These are phyloP conservation scores for Colletotrichum neosansevieriae DNA, from an alignment of 2,329 filamentous ascomycete species.

Conservation along the genomic window DNA sequence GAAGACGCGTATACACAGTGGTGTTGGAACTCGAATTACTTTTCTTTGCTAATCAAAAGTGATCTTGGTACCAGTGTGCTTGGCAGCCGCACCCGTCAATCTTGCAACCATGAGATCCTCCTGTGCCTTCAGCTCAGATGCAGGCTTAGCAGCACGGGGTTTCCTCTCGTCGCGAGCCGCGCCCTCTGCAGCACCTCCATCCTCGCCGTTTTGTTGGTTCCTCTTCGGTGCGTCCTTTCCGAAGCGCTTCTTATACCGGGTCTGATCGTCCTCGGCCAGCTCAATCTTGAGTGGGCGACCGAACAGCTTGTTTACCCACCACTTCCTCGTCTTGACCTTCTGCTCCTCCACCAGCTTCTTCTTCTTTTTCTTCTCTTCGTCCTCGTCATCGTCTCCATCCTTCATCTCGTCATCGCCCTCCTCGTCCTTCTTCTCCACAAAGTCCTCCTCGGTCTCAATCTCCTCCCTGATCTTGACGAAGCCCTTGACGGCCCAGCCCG, in stretches of 20 bases:
- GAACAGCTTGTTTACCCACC: slow-evolving; percentile 88
- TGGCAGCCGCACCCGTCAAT: slow-evolving; percentile 83
- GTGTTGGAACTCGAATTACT: neutral
- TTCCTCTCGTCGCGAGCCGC: slow-evolving; percentile 45
- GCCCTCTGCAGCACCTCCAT: slow-evolving; percentile 42
- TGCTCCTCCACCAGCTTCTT: slow-evolving; percentile 50
- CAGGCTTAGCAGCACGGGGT: slow-evolving; percentile 49
- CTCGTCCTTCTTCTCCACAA: slow-evolving; percentile 59
- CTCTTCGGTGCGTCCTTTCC: slow-evolving; percentile 74
- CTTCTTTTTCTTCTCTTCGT: slow-evolving; percentile 51
- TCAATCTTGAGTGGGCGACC: slow-evolving; percentile 89
- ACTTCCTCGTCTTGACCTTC: slow-evolving; percentile 73
- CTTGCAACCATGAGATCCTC: slow-evolving; percentile 67
- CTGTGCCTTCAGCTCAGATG: slow-evolving; percentile 53
- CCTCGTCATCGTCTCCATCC: slow-evolving; percentile 53
- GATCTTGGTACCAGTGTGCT: slow-evolving; percentile 82
- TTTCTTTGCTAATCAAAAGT: slow-evolving; percentile 74
- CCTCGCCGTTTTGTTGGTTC: slow-evolving; percentile 46
- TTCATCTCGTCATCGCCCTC: slow-evolving; percentile 51
- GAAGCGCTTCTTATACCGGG: slow-evolving; percentile 93
- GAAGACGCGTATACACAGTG: neutral
- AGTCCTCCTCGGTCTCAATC: slow-evolving; percentile 72
- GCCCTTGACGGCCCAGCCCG: slow-evolving; percentile 79
- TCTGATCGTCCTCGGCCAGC: slow-evolving; percentile 90
- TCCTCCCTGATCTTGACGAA: slow-evolving; percentile 79